Base-by-base conservation (phyloP, 192 early-diverging fungal genomes). In the Umbelopsis vinacea region DNA sequence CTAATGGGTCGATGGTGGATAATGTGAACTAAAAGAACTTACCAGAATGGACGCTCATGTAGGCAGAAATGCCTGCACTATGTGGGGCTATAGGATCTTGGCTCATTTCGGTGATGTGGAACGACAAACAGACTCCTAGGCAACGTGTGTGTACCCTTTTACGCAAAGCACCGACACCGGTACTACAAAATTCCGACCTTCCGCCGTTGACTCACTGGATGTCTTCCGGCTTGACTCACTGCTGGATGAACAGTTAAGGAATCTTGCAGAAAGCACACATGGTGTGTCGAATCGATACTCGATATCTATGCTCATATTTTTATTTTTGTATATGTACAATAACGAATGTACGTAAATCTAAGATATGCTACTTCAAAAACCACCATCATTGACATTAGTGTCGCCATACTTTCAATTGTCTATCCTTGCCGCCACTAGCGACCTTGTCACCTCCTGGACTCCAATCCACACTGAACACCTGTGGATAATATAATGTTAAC, bases 401-500 rank as follows among this genome's bases (percentile, higher is more conserved):
- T 74, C 78, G 79, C 77, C 89, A 98, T 82, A 99, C 88, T 76
- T 96, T 97, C 57, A 99, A 80, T 37, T 92, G 88, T 47, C 91
- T 87, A 78, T 99, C 97, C 73, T 96, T 97, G 70, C 94, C 93
- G 50, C 96, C 97, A 84, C 93, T 95, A 47, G 92, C 95, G 8
- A 96, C 94, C 48, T 91, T 89, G 71, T 96, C 94, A 37, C 96
- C 97, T 29, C 87, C 85, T 6, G 97, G 97, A 70, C 90, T 91
- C 97, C 97, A 99, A 80, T 99, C 97, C 7, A 97, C 94, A 23
- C 92, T 86, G 79, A 89, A 99, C 19, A 99, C 94, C 79, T 81
- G n/a, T 63, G 29, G 33, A 47, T 3, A 35, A 14, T 45, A 21
- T n/a, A 70, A 66, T 14, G 35, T 73, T 52, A 69, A 22, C 10